These are phyloP conservation scores for Rhizophora mangle DNA, from an alignment of 345 rosid genomes.

Conservation along the genomic window DNA sequence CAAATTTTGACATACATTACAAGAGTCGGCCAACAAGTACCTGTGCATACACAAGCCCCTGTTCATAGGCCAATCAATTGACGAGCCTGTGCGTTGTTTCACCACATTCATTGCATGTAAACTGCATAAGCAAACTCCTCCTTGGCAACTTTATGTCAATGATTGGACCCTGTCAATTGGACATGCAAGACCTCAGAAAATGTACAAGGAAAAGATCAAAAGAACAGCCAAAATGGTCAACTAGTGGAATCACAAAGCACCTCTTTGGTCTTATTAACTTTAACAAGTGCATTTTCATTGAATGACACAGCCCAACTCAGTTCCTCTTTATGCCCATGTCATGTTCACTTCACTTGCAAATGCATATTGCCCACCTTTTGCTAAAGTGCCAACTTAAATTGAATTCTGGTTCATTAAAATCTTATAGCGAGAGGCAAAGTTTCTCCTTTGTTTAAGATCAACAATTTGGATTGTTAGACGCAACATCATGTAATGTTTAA, in stretches of 20 bases:
- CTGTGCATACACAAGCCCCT: slow-evolving; percentile 81
- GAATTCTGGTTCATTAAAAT: too few species aligned
- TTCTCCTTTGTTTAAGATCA: too few species aligned
- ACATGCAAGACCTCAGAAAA: slow-evolving; percentile 7
- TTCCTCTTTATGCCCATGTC: too few species aligned
- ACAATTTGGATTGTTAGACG: too few species aligned
- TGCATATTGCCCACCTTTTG: too few species aligned
- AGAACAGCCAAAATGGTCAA: neutral
- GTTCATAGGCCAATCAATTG: slow-evolving; percentile 75
- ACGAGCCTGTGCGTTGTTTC: slow-evolving; percentile 78
- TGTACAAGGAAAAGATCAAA: neutral
- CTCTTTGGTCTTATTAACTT: neutral
- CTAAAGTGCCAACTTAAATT: too few species aligned
- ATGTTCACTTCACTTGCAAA: too few species aligned
- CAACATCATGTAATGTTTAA: too few species aligned
- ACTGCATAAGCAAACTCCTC: slow-evolving; percentile 75
- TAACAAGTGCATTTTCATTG: neutral
- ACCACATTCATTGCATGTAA: slow-evolving; percentile 71
- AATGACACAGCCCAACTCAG: neutral
- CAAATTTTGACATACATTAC: neutral
- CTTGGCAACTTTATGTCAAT: slow-evolving; percentile 69
- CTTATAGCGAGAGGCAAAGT: too few species aligned
- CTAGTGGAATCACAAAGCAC: neutral
- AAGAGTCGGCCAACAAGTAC: slow-evolving; percentile 30
- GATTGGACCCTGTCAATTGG: slow-evolving; percentile 41